Evolutionary conservation across 2,329 filamentous ascomycete species (phyloP).

Genomic region (Neonectria faginata): DNA sequence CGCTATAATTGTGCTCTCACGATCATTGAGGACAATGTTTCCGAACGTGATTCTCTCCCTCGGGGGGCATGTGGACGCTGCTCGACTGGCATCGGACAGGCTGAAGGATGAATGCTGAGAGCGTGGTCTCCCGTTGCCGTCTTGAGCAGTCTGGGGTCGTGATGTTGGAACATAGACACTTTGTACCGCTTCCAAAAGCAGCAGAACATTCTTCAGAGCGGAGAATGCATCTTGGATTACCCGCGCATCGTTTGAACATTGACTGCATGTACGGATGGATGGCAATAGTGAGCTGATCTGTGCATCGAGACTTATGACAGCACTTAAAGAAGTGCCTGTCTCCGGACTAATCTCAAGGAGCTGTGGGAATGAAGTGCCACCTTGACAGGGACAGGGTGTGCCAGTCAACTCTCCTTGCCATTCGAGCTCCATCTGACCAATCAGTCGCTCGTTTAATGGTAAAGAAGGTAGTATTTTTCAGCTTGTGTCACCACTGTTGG

Average conservation of each 20-base stretch:
- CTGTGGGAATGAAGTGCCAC: constrained; percentile 12
- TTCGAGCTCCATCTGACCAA: constrained; percentile 10
- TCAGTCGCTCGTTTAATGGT: not conserved
- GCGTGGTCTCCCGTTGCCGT: constrained; percentile 9
- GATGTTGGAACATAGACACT: constrained; percentile 12
- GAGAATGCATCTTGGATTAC: constrained; percentile 13
- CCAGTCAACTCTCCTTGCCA: constrained; percentile 7
- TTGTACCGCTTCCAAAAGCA: constrained; percentile 12
- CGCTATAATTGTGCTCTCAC: constrained; percentile 14
- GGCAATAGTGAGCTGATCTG: constrained; percentile 17
- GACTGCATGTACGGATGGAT: constrained; percentile 11
- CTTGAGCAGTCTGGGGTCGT: not conserved
- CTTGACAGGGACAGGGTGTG: constrained; percentile 14
- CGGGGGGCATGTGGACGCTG: not conserved
- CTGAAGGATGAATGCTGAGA: constrained; percentile 1
- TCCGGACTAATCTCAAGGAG: constrained; percentile 9
- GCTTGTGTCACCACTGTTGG: not conserved
- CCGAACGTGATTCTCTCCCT: constrained; percentile 4
- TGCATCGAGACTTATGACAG: constrained; percentile 11
- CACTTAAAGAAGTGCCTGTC: constrained; percentile 9
- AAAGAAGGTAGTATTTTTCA: no score
- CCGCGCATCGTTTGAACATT: constrained; percentile 14
- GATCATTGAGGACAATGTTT: constrained; percentile 7
- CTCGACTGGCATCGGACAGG: not conserved
- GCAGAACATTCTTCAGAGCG: constrained; percentile 9